Base-by-base conservation (phyloP, 116 monocot genomes). In the Phalaenopsis hybrid region DNA sequence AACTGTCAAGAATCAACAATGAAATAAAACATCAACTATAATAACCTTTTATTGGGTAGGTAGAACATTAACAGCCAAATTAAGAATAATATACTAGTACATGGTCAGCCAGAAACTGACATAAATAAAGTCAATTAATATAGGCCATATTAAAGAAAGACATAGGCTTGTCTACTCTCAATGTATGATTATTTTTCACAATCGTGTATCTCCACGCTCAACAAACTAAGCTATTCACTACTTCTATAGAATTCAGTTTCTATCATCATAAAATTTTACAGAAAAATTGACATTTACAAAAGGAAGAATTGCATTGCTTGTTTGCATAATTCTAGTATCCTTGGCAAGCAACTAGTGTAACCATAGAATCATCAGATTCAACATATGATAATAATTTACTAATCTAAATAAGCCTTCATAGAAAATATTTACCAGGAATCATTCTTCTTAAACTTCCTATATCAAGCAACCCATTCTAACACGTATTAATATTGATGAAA, bases 401-500 rank as follows among this genome's bases (percentile, higher is more conserved):
- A 5, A 63, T 21, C 4, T 63, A 11, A 63, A 63, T 59, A 63
- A 55, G 55, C 15, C 4, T 16, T 15, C 15, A 16, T 55, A 15
- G 3, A 15, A 55, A 63, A 63, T 63, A 63, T 63, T 63, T 21
- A 63, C 63, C 8, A 63, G 23, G n/a, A 75, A 46, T 20, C 46
- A 45, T 75, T 44, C 46, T 45, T 75, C 75, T 45, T 45, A 15
- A 75, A 46, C n/a, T 75, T 73, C 73, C 73, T 46, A 44, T 46
- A 3, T 46, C 44, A 75, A 75, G 21, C 45, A 75, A 46, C 21
- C 45, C 45, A 45, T 75, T 8, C n/a, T n/a, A 25, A 34, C 41
- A 72, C 25, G 23, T 23, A 73, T 73, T 37, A 16, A 15, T 41
- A 17, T 33, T 43, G 16, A 73, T 16, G 6, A 41, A 6, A 73